Conservation (phyloP, 2,329 filamentous ascomycete species). For the Gyromitra esculenta region DNA sequence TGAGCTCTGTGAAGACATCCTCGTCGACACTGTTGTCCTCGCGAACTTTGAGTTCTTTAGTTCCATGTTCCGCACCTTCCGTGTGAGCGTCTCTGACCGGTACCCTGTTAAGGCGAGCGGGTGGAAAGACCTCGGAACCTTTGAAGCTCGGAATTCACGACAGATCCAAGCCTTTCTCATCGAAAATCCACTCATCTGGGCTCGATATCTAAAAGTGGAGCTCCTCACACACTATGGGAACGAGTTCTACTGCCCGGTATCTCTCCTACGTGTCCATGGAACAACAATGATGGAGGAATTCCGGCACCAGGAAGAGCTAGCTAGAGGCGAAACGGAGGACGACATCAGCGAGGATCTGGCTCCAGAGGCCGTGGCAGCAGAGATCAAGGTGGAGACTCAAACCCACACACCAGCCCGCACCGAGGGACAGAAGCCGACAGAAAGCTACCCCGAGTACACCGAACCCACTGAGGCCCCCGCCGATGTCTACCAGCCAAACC, state of each 20-base stretch:
- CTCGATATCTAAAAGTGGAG: constrained; percentile 89
- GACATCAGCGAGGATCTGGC: constrained; percentile 63
- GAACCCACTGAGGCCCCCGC: not conserved
- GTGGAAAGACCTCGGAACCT: constrained; percentile 88
- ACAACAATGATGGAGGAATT: constrained; percentile 95
- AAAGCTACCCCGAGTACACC: constrained; percentile 37
- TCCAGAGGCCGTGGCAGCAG: constrained; percentile 59
- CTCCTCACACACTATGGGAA: constrained; percentile 94
- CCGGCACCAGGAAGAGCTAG: constrained; percentile 80
- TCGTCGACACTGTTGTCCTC: constrained; percentile 94
- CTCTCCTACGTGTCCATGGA: constrained; percentile 88
- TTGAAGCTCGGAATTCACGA: constrained; percentile 89
- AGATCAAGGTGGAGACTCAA: constrained; percentile 54
- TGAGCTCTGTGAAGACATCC: constrained; percentile 84
- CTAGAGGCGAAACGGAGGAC: constrained; percentile 71
- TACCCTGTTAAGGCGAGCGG: constrained; percentile 93
- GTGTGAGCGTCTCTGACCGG: constrained; percentile 90
- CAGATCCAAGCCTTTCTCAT: constrained; percentile 94
- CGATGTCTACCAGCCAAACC: constrained; percentile 31
- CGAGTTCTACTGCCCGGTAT: constrained; percentile 95
- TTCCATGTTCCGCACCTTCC: constrained; percentile 91
- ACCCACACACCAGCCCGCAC: constrained; percentile 8
- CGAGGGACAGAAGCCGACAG: constrained; percentile 17
- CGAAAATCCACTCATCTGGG: constrained; percentile 95
- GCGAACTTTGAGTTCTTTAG: constrained; percentile 99